These are phyloP conservation scores for Podila epigama DNA, from an alignment of 192 early-diverging fungal species.

Conservation along the genomic window DNA sequence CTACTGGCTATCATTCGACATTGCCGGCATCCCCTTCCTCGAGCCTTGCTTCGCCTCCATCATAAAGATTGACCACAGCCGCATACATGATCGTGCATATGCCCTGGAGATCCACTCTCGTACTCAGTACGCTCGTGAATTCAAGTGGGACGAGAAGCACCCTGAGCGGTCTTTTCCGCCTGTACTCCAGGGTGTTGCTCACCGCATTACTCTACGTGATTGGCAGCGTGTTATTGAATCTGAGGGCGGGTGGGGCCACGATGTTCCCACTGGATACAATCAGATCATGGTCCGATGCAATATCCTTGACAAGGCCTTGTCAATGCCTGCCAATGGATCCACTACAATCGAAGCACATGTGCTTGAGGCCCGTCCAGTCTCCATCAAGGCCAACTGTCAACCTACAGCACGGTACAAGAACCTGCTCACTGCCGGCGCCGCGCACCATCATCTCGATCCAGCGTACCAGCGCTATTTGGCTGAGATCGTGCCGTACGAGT, in stretches of 20 bases:
- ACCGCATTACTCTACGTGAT: slow-evolving; percentile 35
- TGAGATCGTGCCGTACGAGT: slow-evolving; percentile 26
- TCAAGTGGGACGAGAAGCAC: slow-evolving; percentile 39
- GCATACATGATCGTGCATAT: slow-evolving; percentile 20
- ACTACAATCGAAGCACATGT: no score
- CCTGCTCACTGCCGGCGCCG: slow-evolving; percentile 32
- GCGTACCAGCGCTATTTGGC: slow-evolving; percentile 39
- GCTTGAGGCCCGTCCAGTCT: slow-evolving; percentile 22
- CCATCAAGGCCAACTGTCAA: slow-evolving; percentile 31
- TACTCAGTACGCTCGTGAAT: slow-evolving; percentile 24
- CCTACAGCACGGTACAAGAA: slow-evolving; percentile 35
- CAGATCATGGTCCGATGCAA: slow-evolving; percentile 42
- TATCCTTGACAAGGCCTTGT: slow-evolving; percentile 6
- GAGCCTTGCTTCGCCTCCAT: slow-evolving; percentile 51
- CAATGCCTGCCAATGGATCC: no score
- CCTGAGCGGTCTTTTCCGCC: slow-evolving; percentile 35
- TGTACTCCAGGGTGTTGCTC: slow-evolving; percentile 37
- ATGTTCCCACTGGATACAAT: slow-evolving; percentile 47
- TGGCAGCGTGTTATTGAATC: slow-evolving; percentile 41
- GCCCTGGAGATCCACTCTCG: slow-evolving; percentile 29
- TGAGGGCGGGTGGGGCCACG: slow-evolving; percentile 48
- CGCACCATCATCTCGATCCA: slow-evolving; percentile 26
- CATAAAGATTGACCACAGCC: slow-evolving; percentile 7
- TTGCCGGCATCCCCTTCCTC: slow-evolving; percentile 31
- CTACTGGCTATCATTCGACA: slow-evolving; percentile 50